Evolutionary conservation across 106 monocot species (phyloP).

Genomic region (Hemerocallis citrina): DNA sequence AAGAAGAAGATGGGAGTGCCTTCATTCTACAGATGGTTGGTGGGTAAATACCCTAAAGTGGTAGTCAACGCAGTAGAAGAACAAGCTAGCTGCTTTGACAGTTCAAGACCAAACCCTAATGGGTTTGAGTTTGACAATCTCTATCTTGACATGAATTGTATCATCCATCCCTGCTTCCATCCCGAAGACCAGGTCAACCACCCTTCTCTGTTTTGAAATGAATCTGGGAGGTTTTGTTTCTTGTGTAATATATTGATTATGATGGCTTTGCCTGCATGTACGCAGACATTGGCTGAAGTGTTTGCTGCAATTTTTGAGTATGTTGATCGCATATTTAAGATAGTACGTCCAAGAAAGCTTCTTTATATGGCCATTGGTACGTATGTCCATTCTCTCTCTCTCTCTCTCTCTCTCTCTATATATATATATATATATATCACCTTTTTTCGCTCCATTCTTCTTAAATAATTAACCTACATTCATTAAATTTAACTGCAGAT

Average conservation of each 20-base stretch:
- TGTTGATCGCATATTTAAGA: constrained; percentile 36
- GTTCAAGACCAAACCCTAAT: constrained; percentile 18
- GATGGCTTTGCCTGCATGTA: neutral
- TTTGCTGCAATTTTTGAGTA: constrained; percentile 34
- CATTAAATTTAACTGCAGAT: constrained; percentile 19
- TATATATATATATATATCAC: neutral
- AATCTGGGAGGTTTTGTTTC: too few relatives aligned
- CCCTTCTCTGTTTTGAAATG: too few relatives aligned
- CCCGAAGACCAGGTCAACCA: constrained; percentile 40
- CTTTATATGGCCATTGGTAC: constrained; percentile 55
- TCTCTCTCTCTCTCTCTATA: too few relatives aligned
- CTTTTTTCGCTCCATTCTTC: neutral
- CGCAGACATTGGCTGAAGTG: constrained; percentile 51
- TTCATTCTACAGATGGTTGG: constrained; percentile 29
- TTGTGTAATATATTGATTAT: too few relatives aligned
- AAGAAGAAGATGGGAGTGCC: constrained; percentile 38
- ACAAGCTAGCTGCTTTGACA: neutral
- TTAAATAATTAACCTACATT: neutral
- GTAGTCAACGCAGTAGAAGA: constrained; percentile 9
- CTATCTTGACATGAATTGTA: constrained; percentile 59
- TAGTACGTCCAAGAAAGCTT: constrained; percentile 48
- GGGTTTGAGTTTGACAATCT: constrained; percentile 43
- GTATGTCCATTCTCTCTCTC: too few relatives aligned
- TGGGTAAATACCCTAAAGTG: constrained; percentile 20
- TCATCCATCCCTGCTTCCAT: constrained; percentile 66